Evolutionary conservation across 2,329 filamentous ascomycete genomes (phyloP).

Genomic region (Venturia pyrina): DNA sequence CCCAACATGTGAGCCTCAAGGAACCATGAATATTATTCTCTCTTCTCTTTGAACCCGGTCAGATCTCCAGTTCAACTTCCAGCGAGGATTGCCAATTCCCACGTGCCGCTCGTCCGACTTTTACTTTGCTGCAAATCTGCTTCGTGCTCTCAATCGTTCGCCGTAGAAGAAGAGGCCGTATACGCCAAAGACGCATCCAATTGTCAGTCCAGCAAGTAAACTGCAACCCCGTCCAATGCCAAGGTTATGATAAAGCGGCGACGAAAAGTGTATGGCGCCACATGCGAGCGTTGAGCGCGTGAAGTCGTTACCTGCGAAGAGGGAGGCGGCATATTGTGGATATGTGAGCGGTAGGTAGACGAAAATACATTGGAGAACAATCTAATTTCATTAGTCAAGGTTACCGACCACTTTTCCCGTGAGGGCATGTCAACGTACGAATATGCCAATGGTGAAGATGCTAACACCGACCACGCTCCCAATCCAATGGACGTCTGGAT

Average conservation of each 20-base stretch:
- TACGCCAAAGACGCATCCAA: conserved; percentile 42
- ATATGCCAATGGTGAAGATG: conserved; percentile 42
- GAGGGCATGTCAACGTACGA: conserved; percentile 18
- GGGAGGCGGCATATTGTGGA: conserved; percentile 33
- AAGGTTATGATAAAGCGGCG: conserved; percentile 49
- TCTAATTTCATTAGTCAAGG: not conserved
- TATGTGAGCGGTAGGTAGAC: conserved; percentile 49
- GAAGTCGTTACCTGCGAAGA: conserved; percentile 17
- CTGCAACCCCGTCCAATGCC: conserved; percentile 49
- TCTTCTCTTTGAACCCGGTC: not conserved
- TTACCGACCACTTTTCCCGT: too few relatives aligned
- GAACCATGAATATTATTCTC: not conserved
- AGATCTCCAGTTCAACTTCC: not conserved
- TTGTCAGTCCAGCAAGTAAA: conserved; percentile 40
- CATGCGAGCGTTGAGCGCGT: conserved; percentile 42
- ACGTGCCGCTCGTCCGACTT: too few relatives aligned
- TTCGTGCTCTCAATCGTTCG: conserved; percentile 43
- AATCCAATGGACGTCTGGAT: conserved; percentile 43
- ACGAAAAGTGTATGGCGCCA: conserved; percentile 49
- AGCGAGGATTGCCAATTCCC: not conserved
- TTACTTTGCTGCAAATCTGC: conserved; percentile 44
- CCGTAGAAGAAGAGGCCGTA: conserved; percentile 51
- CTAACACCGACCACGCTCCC: conserved; percentile 48
- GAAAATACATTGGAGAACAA: conserved; percentile 52
- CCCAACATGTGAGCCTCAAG: not conserved